Evolutionary conservation across 345 rosid species (phyloP), one percentile per base, ranked within the genome.

Genomic region (Euphorbia peplus): DNA sequence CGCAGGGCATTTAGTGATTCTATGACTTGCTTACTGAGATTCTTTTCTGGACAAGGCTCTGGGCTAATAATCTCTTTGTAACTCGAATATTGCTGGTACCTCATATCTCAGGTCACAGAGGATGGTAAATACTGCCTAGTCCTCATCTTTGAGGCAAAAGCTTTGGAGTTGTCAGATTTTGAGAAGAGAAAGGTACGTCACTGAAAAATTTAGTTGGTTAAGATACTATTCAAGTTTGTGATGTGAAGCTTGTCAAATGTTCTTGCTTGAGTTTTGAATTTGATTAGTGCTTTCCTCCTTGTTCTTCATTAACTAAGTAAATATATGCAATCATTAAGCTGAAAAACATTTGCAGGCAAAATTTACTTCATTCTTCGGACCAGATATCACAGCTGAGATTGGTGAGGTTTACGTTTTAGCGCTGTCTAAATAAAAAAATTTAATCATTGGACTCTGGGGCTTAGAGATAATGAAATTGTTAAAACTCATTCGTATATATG

Each of bases 361-460:
- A 82, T 91, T 93, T 63, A 50, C 97, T 70, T 91, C 97, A 24
- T 91, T 93, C 81, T 93, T 93, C 75, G 98, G 96, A 76, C 96
- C 97, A 14, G 77, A 88, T 70, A 83, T 93, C 77, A 77, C 87
- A 26, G 93, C 96, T 72, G 97, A 87, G 87, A 77, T 89, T 2
- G 87, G 98, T 93, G 69, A 84, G 95, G 74, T 65, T 35, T 66
- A 13, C 1, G 19, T 37, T 69, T 22, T n/a, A 24, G n/a, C 51
- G 46, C 18, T 12, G 35, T 42, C 26, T 39, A 60, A 24, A 55
- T 35, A 55, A 24, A 42, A 12, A 15, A 5, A 62, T 19, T 58
- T 21, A n/a, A 63, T 5, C 37, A 32, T 32, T 32, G 37, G 14
- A 44, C 12, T 11, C 16, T 44, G 15, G 2, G 12, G 18, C 26